These are phyloP conservation scores for Diplotaxis tenuifolia DNA, from an alignment of 345 rosid genomes.

Conservation along the genomic window DNA sequence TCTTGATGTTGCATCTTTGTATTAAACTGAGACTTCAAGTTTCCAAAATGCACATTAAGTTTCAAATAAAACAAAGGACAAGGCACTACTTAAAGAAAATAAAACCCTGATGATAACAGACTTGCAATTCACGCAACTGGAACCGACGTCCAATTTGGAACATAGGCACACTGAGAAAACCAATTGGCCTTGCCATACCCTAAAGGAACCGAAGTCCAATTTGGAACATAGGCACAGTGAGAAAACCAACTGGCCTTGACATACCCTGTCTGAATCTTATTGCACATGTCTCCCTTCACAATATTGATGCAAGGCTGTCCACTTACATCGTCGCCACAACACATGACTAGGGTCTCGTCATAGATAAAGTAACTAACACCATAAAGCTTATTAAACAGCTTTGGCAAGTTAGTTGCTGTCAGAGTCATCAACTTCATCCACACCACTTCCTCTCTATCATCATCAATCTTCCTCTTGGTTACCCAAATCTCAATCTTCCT, in stretches of 20 bases:
- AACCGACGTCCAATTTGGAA: background rate
- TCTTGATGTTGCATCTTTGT: background rate
- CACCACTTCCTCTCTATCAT: slow-evolving; percentile 1
- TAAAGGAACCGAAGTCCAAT: background rate
- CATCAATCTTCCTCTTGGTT: slow-evolving; percentile 6
- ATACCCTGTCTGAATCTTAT: background rate
- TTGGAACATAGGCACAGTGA: slow-evolving; percentile 12
- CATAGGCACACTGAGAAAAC: slow-evolving; percentile 10
- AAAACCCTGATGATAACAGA: background rate
- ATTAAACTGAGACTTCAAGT: background rate
- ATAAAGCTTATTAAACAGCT: background rate
- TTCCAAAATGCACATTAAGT: background rate
- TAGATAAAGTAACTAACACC: background rate
- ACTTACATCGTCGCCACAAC: slow-evolving; percentile 4
- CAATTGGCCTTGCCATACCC: background rate
- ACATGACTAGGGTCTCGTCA: slow-evolving; percentile 12
- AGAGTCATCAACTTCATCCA: slow-evolving; percentile 8
- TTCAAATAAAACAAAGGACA: background rate
- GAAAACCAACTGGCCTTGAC: background rate
- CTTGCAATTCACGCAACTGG: background rate
- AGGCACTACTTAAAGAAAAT: background rate
- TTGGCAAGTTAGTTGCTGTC: background rate
- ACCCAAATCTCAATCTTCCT: slow-evolving; percentile 17
- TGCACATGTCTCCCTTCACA: slow-evolving; percentile 3
- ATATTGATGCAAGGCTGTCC: slow-evolving; percentile 7